Percentiles rank a stretch among this genome's conserved stretches.
Evolutionary conservation across 257 asterid species (phyloP).

Genomic region (Solanum pinnatisectum): DNA sequence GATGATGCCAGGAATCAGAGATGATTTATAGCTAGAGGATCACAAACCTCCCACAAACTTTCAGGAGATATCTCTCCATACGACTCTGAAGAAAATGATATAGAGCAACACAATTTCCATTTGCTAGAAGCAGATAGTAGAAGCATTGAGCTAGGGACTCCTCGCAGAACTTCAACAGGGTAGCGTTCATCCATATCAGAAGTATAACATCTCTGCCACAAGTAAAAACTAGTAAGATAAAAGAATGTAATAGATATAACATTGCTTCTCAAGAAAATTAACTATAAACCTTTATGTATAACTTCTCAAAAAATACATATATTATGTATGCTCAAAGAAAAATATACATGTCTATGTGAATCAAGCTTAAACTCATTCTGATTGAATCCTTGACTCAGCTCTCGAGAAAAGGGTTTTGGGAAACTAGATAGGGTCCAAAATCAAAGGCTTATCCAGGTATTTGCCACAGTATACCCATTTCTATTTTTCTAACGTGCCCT

Average conservation of each 20-base stretch:
- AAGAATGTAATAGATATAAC: not conserved
- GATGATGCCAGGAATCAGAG: not conserved
- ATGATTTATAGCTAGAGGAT: not conserved
- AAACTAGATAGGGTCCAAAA: not conserved
- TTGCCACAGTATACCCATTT: not conserved
- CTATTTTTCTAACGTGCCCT: not conserved
- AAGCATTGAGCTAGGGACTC: conserved; percentile 19
- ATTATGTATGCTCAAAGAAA: not conserved
- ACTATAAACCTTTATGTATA: not conserved
- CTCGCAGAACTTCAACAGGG: conserved; percentile 20
- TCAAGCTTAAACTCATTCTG: not conserved
- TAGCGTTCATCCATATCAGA: conserved; percentile 32
- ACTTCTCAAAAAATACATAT: not conserved
- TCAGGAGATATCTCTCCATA: conserved; percentile 48
- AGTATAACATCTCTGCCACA: conserved; percentile 49
- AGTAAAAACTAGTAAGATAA: conserved; percentile 1
- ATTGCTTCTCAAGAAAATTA: not conserved
- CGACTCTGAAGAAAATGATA: conserved; percentile 29
- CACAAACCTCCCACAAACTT: conserved; percentile 87
- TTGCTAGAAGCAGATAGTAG: conserved; percentile 21
- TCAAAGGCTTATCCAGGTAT: not conserved
- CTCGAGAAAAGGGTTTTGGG: not conserved
- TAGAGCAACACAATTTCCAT: conserved; percentile 47
- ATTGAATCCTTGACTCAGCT: not conserved
- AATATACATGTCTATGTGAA: not conserved